Conservation (phyloP, 352 stramenopile species). For the Phytophthora melonis region DNA sequence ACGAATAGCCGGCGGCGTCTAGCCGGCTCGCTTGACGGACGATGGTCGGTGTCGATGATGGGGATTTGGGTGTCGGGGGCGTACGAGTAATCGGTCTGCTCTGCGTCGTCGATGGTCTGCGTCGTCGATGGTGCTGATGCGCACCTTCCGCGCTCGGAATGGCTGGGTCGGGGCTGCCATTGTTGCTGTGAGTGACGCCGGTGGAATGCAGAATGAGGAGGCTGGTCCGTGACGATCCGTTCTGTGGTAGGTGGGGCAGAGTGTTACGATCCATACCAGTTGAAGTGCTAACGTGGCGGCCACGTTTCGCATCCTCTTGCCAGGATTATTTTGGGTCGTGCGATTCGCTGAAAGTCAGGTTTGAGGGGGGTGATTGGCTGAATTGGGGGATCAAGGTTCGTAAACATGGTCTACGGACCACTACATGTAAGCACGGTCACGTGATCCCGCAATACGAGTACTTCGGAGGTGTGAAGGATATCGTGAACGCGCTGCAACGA, state of each 20-base stretch:
- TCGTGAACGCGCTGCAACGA: neutral
- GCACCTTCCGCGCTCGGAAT: constrained; percentile 18
- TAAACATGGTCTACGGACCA: neutral
- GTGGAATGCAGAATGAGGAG: constrained; percentile 13
- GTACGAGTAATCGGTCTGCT: constrained; percentile 25
- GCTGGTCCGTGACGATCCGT: neutral
- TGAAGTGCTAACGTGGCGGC: constrained; percentile 11
- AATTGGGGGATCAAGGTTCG: no score
- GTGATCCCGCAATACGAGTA: neutral
- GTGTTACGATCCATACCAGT: neutral
- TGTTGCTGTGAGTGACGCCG: neutral
- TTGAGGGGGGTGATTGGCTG: neutral
- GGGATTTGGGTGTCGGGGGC: constrained; percentile 13
- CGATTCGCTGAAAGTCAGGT: neutral
- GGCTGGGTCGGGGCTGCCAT: constrained; percentile 24
- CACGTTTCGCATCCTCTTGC: neutral
- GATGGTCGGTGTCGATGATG: constrained; percentile 17
- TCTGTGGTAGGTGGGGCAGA: no score
- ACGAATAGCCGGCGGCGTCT: constrained; percentile 22
- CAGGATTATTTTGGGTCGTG: neutral
- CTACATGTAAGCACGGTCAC: neutral
- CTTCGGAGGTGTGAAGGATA: neutral
- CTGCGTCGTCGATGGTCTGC: no score
- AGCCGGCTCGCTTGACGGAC: neutral
- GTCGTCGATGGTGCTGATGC: constrained; percentile 23